Base-by-base conservation (phyloP, 768 basidiomycete species). In the Rhodotorula graminis region DNA sequence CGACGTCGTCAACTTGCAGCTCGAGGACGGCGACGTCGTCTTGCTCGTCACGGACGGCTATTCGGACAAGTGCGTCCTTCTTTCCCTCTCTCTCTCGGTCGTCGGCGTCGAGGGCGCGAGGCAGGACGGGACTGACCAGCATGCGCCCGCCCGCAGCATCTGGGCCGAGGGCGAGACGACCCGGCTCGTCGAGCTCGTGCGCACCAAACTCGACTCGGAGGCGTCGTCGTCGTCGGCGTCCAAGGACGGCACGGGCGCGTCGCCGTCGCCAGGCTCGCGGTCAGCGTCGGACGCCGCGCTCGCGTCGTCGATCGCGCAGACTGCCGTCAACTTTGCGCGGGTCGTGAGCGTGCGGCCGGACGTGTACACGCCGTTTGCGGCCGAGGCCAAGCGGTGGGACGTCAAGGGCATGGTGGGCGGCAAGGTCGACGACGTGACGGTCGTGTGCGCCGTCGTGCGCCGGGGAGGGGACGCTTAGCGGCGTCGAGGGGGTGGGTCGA, bases 1-100 rank as follows among this genome's bases (percentile, higher is more conserved):
- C 19, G 52, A 8, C 59, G 73, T 47, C 31, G 58, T 21, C 31
- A 49, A 55, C 37, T 47, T 71, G n/a, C 73, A 77, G 31, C 44
- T 77, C 55, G 31, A 69, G 50, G 61, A 55, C 23, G 71, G 71
- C 2, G 74, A 76, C 58, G 56, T 76, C 47, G 66, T 76, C 42
- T n/a, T 76, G 31, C 27, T 69, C 25, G 53, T 70, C 47, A 78
- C 78, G n/a, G 78, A 78, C 58, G 78, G 78, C 3, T 71, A 76
- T 33, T 61, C 61, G 18, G 78, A 78, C 67, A 78, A 78, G 60
- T 61, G 44, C n/a, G 60, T 31, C 27, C 27, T 8, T 11, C 11
- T 25, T 37, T 23, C 33, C 12, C 9, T 25, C 11, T 37, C 31
- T 23, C 56, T 37, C 31, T 8, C 19, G 10, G 5, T 33, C 55